Percentiles rank a stretch among this genome's conserved stretches.
Conservation (phyloP, 2,329 filamentous ascomycete species). For the Metarhizium brunneum region DNA sequence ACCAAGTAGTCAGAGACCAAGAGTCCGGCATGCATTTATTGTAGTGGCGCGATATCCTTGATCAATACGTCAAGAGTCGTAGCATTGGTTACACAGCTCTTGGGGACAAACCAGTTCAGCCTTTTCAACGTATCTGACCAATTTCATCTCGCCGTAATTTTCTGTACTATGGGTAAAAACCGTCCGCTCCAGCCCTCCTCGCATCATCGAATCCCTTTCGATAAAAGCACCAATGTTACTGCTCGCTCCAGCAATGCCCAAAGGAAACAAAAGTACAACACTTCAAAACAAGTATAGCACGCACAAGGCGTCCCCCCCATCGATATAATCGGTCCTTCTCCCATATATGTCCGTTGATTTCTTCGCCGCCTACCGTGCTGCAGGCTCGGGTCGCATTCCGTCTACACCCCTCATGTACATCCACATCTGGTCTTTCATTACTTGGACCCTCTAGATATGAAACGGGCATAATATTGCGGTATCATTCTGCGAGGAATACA, state of each 20-base stretch:
- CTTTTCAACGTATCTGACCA: not conserved
- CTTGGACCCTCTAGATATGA: not conserved
- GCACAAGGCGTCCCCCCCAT: not conserved
- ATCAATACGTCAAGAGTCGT: not conserved
- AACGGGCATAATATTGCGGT: slow-evolving; percentile 1
- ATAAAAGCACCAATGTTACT: not conserved
- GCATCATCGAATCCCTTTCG: not conserved
- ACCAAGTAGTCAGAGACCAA: too few relatives aligned
- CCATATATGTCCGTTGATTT: not conserved
- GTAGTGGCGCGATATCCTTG: not conserved
- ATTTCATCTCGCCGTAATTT: slow-evolving; percentile 2
- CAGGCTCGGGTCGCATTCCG: too few relatives aligned
- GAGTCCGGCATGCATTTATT: too few relatives aligned
- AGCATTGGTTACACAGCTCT: not conserved
- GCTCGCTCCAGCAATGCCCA: not conserved
- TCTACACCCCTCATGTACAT: not conserved
- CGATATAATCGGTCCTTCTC: not conserved
- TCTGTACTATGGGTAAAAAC: not conserved
- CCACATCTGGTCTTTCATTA: not conserved
- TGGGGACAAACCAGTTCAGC: not conserved
- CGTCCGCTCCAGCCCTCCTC: not conserved
- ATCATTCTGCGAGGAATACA: slow-evolving; percentile 8
- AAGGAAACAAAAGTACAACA: not conserved
- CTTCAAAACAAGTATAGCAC: slow-evolving; percentile 1
- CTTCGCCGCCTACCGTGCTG: not conserved